These are phyloP conservation scores for Pterula multifida DNA, from an alignment of 1,284 basidiomycete species.

Conservation along the genomic window DNA sequence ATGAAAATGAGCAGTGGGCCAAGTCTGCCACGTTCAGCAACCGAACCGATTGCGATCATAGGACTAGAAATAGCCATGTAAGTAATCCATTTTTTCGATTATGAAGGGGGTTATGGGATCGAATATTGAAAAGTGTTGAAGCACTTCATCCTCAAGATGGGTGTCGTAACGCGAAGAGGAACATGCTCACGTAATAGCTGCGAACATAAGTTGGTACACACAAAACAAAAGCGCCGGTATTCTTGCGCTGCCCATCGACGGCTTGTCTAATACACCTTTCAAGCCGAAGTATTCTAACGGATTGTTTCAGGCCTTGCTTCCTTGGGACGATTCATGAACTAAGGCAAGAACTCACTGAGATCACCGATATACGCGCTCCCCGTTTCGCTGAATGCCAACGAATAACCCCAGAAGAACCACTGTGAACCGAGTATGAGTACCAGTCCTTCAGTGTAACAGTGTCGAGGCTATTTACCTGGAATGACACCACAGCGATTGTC, in stretches of 20 bases:
- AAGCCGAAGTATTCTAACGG: constrained; percentile 67
- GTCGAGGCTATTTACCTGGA: constrained; percentile 40
- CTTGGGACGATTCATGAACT: too few species aligned
- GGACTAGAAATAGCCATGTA: too few species aligned
- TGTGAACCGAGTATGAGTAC: constrained; percentile 25
- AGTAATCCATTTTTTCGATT: constrained; percentile 2
- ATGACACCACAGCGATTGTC: constrained; percentile 62
- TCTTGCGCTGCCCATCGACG: constrained; percentile 58
- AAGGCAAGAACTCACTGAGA: constrained; percentile 39
- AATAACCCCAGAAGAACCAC: constrained; percentile 73
- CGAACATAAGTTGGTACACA: constrained; percentile 87
- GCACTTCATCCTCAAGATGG: not conserved
- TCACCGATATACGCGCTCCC: constrained; percentile 52
- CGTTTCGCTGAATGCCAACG: constrained; percentile 55
- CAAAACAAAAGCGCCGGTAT: constrained; percentile 83
- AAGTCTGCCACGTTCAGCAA: constrained; percentile 83
- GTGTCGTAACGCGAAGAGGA: constrained; percentile 5
- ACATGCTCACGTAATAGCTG: constrained; percentile 70
- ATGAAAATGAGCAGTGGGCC: constrained; percentile 84
- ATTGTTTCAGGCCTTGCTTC: constrained; percentile 10
- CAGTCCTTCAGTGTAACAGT: too few species aligned
- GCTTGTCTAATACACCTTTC: constrained; percentile 66
- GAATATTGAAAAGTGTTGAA: constrained; percentile 1
- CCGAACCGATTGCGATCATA: constrained; percentile 82
- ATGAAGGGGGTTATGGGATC: not conserved